A percentile compares a stretch with the other conserved stretches of the same genome.
Conservation (phyloP, 345 rosid genomes). For the Hevea brasiliensis region DNA sequence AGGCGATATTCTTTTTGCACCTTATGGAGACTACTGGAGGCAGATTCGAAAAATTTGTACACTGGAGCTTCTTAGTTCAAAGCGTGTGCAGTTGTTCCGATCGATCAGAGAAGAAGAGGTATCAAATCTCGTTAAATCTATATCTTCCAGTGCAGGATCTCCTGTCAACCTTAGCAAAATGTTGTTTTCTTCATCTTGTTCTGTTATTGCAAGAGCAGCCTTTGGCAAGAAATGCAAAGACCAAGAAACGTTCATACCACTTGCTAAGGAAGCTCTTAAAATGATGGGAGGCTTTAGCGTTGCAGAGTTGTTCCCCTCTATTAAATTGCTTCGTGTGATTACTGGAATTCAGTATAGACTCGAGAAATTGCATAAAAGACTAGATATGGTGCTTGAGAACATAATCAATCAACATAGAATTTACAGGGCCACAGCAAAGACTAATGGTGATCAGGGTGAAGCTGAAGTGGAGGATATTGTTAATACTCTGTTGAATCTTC, state of each 20-base stretch:
- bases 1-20: slow-evolving; percentile 3
- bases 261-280: not conserved
- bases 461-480: slow-evolving; percentile 5
- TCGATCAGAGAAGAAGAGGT: slow-evolving; percentile 23
- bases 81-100: slow-evolving; percentile 22
- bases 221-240: slow-evolving; percentile 23
- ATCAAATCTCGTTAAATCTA: not conserved
- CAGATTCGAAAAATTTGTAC: slow-evolving; percentile 23
- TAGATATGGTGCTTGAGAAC: too few relatives aligned
- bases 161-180: slow-evolving; percentile 20
- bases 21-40: slow-evolving; percentile 30
- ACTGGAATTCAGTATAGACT: too few relatives aligned
- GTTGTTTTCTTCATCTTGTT: not conserved
- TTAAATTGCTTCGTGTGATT: not conserved
- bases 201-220: slow-evolving; percentile 19
- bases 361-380: too few relatives aligned
- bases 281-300: not conserved
- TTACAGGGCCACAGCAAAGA: not conserved
- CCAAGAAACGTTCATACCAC: too few relatives aligned
- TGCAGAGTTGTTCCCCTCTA: slow-evolving; percentile 13
- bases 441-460: not conserved
- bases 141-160: too few relatives aligned
- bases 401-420: too few relatives aligned
- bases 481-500: slow-evolving; percentile 36
- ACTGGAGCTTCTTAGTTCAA: slow-evolving; percentile 15